Conservation (phyloP, 2,329 filamentous ascomycete genomes). For the Claviceps pazoutovae region DNA sequence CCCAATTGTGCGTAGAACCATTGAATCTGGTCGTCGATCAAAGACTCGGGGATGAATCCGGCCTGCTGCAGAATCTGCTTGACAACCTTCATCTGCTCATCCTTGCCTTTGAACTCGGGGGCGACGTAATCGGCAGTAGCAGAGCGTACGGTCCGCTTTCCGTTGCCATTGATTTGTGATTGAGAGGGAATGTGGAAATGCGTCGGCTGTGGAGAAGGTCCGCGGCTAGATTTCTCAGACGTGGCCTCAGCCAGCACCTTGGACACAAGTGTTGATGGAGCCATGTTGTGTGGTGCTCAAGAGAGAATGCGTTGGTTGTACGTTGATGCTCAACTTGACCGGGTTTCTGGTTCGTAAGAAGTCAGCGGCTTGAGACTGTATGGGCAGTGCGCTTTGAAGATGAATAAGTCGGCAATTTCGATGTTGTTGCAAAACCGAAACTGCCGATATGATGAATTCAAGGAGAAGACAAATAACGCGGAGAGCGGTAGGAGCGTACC, state of each 20-base stretch:
- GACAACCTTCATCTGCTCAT: constrained; percentile 79
- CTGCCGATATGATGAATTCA: too few relatives aligned
- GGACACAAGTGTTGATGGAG: constrained; percentile 18
- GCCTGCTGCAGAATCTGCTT: constrained; percentile 65
- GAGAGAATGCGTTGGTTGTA: not conserved
- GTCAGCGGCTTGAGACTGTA: not conserved
- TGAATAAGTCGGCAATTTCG: too few relatives aligned
- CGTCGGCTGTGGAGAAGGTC: constrained; percentile 77
- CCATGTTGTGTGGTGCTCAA: constrained; percentile 15
- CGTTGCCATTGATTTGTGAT: constrained; percentile 38
- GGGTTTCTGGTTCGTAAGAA: not conserved
- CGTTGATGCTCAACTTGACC: not conserved
- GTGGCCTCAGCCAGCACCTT: constrained; percentile 29
- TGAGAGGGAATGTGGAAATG: constrained; percentile 60
- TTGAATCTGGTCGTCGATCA: constrained; percentile 71
- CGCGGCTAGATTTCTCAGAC: constrained; percentile 34
- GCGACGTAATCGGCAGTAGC: constrained; percentile 90
- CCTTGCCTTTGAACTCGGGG: constrained; percentile 84
- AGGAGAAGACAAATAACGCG: not conserved
- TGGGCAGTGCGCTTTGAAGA: not conserved
- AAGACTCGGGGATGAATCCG: constrained; percentile 72
- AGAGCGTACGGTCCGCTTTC: constrained; percentile 66
- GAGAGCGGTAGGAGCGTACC: not conserved
- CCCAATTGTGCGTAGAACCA: constrained; percentile 98
- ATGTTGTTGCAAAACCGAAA: too few relatives aligned